Evolutionary conservation across 495 filamentous ascomycete genomes (phyloP).

Genomic region (Aspergillus biplanus): DNA sequence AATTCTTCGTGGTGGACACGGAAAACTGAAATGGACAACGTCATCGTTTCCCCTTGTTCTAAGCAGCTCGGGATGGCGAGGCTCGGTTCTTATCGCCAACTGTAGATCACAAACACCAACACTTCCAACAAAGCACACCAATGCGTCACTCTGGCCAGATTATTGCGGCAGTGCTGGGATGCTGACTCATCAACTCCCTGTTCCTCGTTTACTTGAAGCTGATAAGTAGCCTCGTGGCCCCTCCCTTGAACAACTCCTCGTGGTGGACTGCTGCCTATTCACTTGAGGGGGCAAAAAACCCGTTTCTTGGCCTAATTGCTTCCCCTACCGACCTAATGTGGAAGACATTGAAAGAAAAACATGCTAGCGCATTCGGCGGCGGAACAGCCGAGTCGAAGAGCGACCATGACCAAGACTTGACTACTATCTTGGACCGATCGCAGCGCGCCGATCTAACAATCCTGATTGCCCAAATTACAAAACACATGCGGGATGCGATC

Average conservation of each 20-base stretch:
- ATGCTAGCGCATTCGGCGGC: constrained; percentile 39
- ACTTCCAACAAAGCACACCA: neutral
- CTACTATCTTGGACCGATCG: constrained; percentile 52
- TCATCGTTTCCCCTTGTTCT: neutral
- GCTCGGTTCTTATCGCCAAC: neutral
- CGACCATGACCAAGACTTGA: constrained; percentile 48
- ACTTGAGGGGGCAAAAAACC: neutral
- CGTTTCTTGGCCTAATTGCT: neutral
- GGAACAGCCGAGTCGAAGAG: constrained; percentile 24
- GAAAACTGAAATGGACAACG: constrained; percentile 21
- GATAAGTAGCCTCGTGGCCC: neutral
- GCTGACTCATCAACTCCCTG: constrained; percentile 11
- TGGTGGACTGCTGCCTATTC: neutral
- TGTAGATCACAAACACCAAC: neutral
- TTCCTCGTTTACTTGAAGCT: neutral
- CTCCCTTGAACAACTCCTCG: neutral
- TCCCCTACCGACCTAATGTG: constrained; percentile 33
- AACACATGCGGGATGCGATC: constrained; percentile 49
- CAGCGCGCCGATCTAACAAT: constrained; percentile 54
- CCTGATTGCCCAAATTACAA: constrained; percentile 46
- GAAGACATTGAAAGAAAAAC: constrained; percentile 46
- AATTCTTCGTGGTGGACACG: constrained; percentile 81
- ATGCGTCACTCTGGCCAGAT: neutral
- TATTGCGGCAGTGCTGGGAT: neutral
- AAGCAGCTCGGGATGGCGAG: too few species aligned